Percentiles rank a stretch among this genome's conserved stretches.
phyloP scores from a whole-genome alignment of 306 rosid species.

The Bauhinia variegata region DNA sequence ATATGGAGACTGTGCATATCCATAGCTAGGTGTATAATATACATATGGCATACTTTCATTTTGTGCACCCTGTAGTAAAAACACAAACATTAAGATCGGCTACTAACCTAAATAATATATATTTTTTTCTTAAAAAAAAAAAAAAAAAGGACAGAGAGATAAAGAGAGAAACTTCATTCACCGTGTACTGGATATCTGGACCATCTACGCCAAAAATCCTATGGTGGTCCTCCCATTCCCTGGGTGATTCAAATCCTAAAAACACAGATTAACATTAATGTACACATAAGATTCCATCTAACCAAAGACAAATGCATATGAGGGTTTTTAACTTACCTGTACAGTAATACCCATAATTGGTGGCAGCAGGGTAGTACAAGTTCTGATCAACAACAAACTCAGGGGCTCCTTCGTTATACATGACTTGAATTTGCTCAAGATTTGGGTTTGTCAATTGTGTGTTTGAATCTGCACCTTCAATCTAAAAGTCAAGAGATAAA shows the following conservation, averaged over 20 bases:
- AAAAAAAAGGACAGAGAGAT: background rate
- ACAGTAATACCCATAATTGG: conserved; percentile 90
- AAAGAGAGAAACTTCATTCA: conserved; percentile 37
- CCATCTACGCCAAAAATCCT: conserved; percentile 83
- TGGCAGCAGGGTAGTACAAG: conserved; percentile 81
- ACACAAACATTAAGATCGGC: conserved; percentile 29
- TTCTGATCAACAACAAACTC: conserved; percentile 89
- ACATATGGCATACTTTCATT: conserved; percentile 81
- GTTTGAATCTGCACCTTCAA: conserved; percentile 62
- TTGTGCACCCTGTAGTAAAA: conserved; percentile 70
- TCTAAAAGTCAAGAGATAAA: conserved; percentile 44
- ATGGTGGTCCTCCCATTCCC: conserved; percentile 91
- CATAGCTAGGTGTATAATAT: conserved; percentile 83
- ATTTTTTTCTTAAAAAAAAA: too few species aligned
- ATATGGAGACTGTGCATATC: conserved; percentile 95
- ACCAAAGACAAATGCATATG: background rate
- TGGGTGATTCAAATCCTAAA: conserved; percentile 84
- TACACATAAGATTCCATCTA: conserved; percentile 30
- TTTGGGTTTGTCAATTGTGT: conserved; percentile 57
- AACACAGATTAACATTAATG: conserved; percentile 20
- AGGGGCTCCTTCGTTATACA: conserved; percentile 76
- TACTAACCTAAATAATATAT: background rate
- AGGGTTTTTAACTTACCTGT: conserved; percentile 57
- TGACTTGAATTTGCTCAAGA: conserved; percentile 64
- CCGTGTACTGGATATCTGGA: conserved; percentile 71